Conservation (phyloP, 805 yeast species). For the Candida arabinofermentans region DNA sequence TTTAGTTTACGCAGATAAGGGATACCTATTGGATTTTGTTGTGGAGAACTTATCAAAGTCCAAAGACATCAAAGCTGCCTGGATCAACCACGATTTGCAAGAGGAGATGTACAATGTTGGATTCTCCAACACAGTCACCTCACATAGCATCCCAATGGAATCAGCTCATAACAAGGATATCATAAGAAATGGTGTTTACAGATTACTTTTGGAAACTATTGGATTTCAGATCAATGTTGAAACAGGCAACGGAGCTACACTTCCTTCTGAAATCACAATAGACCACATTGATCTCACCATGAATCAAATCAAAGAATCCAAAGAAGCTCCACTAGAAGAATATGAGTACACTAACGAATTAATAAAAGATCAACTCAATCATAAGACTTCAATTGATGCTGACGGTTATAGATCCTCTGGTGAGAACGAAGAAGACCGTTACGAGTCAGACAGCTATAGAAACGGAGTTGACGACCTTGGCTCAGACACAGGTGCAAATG, state of each 20-base stretch:
- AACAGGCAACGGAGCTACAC: conserved; percentile 1
- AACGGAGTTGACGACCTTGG: conserved; percentile 39
- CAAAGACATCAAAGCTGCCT: conserved; percentile 20
- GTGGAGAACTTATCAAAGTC: conserved; percentile 34
- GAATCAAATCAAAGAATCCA: conserved; percentile 15
- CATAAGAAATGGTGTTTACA: conserved; percentile 12
- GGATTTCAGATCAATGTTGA: conserved; percentile 13
- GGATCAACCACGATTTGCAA: conserved; percentile 3
- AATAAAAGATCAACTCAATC: not conserved
- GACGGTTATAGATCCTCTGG: not conserved
- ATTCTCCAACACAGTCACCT: not conserved
- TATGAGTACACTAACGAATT: conserved; percentile 10
- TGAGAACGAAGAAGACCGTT: conserved; percentile 1
- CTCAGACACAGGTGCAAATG: conserved; percentile 29
- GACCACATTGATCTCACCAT: conserved; percentile 10
- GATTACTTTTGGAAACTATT: conserved; percentile 21
- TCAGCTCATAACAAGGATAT: conserved; percentile 7
- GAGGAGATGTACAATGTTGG: not conserved
- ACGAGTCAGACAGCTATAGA: conserved; percentile 16
- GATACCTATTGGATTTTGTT: conserved; percentile 43
- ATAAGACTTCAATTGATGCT: not conserved
- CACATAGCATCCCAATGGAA: conserved; percentile 2
- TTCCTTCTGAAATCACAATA: conserved; percentile 5
- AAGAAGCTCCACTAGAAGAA: conserved; percentile 21
- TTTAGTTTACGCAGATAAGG: conserved; percentile 39